These are phyloP conservation scores for Helianthus annuus DNA, from an alignment of 129 eudicot genomes.

Conservation along the genomic window HanXRQr2.0-SUNRISE NC_035439.2:147439701-147440200, in stretches of 20 bases:
- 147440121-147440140: constrained; percentile 91
- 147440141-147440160: constrained; percentile 83
- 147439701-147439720: neutral
- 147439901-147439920: constrained; percentile 16
- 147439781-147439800: constrained; percentile 90
- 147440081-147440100: constrained; percentile 88
- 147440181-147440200: constrained; percentile 95
- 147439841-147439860: constrained; percentile 89
- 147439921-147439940: too few relatives aligned
- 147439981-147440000: constrained; percentile 45
- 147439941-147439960: neutral
- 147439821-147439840: constrained; percentile 79
- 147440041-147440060: constrained; percentile 92
- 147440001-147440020: constrained; percentile 87
- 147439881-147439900: constrained; percentile 45
- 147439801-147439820: constrained; percentile 57
- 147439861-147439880: constrained; percentile 97
- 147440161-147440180: constrained; percentile 90
- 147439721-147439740: constrained; percentile 67
- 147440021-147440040: constrained; percentile 89
- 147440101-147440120: constrained; percentile 99
- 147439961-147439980: neutral
- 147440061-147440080: constrained; percentile 97
- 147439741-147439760: constrained; percentile 93
- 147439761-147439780: constrained; percentile 98